Percentiles rank a stretch among this genome's conserved stretches.
Evolutionary conservation across 768 basidiomycete species (phyloP).

Genomic region (Brasilioporus rufonigricans): DNA sequence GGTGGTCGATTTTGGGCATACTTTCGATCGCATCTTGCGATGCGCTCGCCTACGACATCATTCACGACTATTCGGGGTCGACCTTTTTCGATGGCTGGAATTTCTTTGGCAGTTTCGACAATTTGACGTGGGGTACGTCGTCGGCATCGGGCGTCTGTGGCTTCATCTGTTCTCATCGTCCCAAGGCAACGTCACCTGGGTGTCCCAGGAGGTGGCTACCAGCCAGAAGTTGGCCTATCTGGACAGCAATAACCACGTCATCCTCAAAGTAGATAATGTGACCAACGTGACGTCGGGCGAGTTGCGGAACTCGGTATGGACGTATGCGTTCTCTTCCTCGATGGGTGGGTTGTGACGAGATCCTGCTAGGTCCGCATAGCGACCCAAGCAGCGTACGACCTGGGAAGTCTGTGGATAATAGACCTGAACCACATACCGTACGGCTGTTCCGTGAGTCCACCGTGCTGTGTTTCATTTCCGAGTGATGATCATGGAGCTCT

Average conservation of each 20-base stretch:
- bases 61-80: conserved; percentile 44
- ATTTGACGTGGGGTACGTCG: conserved; percentile 39
- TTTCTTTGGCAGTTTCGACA: conserved; percentile 50
- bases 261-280: conserved; percentile 74
- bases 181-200: conserved; percentile 63
- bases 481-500: not conserved
- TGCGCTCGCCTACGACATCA: conserved; percentile 32
- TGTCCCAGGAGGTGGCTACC: conserved; percentile 46
- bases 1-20: not conserved
- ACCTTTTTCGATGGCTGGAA: conserved; percentile 57
- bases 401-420: conserved; percentile 47
- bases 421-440: conserved; percentile 51
- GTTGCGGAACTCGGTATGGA: conserved; percentile 58
- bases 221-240: conserved; percentile 55
- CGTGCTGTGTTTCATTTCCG: conserved; percentile 1
- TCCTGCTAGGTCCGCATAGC: conserved; percentile 43
- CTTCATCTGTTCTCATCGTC: not conserved
- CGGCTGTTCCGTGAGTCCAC: conserved; percentile 51
- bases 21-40: conserved; percentile 3
- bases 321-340: not conserved
- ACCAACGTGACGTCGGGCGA: conserved; percentile 49
- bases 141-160: conserved; percentile 17
- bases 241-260: conserved; percentile 57
- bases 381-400: conserved; percentile 39
- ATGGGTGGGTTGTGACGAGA: not conserved